A percentile compares a stretch with the other conserved stretches of the same genome.
phyloP scores from a whole-genome alignment of 768 basidiomycete genomes.

The Serpula lacrymans region DNA sequence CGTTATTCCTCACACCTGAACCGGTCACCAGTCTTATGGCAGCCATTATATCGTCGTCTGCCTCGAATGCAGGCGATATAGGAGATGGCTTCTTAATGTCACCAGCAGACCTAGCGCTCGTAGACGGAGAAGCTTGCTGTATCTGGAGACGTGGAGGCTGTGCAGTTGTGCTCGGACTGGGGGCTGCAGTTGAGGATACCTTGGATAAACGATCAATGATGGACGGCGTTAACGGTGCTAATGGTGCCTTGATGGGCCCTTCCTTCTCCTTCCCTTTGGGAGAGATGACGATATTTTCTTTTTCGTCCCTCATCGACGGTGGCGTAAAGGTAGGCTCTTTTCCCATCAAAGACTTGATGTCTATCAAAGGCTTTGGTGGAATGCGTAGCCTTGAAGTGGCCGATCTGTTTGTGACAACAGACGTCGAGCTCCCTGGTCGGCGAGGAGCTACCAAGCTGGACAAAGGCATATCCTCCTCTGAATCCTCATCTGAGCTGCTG shows the following conservation, averaged over 20 bases:
- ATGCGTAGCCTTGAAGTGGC: constrained; percentile 22
- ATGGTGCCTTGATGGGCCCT: constrained; percentile 30
- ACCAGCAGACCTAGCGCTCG: constrained; percentile 4
- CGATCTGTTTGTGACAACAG: constrained; percentile 27
- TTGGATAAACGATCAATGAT: too few species aligned
- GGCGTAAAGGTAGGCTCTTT: constrained; percentile 34
- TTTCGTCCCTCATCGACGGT: constrained; percentile 27
- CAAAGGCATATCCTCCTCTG: constrained; percentile 63
- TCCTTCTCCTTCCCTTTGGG: background rate
- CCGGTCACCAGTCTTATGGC: constrained; percentile 28
- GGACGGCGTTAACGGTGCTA: too few species aligned
- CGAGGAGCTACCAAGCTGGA: constrained; percentile 58
- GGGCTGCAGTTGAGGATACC: too few species aligned
- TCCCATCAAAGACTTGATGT: constrained; percentile 25
- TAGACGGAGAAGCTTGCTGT: too few species aligned
- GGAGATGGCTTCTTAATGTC: constrained; percentile 1
- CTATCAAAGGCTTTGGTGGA: constrained; percentile 44
- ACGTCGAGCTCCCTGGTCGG: constrained; percentile 62
- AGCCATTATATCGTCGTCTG: constrained; percentile 26
- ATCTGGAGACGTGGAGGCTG: too few species aligned
- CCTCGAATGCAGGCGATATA: constrained; percentile 6
- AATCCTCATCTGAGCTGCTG: constrained; percentile 39
- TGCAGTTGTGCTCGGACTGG: too few species aligned
- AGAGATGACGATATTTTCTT: too few species aligned
- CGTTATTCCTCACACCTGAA: too few species aligned